Evolutionary conservation across 176 grass and related monocot species (phyloP).

Genomic region (Guadua angustifolia): DNA sequence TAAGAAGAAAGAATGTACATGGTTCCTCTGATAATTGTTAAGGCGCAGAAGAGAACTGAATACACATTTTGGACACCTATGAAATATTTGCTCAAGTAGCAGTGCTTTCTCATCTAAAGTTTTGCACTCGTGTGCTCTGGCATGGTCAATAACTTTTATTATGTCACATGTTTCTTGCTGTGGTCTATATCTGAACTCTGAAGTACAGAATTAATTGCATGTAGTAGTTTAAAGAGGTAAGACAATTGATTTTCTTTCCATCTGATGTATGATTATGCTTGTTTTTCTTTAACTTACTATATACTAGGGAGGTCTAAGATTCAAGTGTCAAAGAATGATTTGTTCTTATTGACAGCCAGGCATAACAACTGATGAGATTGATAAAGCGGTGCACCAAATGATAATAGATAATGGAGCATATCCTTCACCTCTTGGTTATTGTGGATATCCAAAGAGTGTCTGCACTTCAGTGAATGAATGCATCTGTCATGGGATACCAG

Average conservation of each 20-base stretch:
- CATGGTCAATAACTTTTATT: constrained; percentile 3
- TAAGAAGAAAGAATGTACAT: not conserved
- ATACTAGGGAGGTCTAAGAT: constrained; percentile 2
- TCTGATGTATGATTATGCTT: constrained; percentile 32
- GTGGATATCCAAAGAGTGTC: constrained; percentile 90
- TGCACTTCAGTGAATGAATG: constrained; percentile 98
- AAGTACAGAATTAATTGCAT: constrained; percentile 25
- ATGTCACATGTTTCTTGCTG: constrained; percentile 5
- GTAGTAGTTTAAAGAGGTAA: not conserved
- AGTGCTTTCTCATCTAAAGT: constrained; percentile 13
- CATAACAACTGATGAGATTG: constrained; percentile 92
- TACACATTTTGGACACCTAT: constrained; percentile 22
- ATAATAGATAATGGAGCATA: constrained; percentile 91
- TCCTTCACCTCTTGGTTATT: constrained; percentile 91
- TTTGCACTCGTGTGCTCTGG: not conserved
- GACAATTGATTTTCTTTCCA: constrained; percentile 19
- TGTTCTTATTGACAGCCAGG: constrained; percentile 81
- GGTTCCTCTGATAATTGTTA: not conserved
- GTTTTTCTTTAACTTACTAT: constrained; percentile 13
- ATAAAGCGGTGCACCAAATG: constrained; percentile 93
- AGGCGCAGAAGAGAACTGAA: constrained; percentile 15
- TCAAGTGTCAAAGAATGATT: constrained; percentile 39
- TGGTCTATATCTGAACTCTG: constrained; percentile 11
- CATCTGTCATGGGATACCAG: constrained; percentile 97
- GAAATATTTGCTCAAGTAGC: constrained; percentile 16